Conservation (phyloP, 768 basidiomycete genomes). For the Mycena haematopus region DNA sequence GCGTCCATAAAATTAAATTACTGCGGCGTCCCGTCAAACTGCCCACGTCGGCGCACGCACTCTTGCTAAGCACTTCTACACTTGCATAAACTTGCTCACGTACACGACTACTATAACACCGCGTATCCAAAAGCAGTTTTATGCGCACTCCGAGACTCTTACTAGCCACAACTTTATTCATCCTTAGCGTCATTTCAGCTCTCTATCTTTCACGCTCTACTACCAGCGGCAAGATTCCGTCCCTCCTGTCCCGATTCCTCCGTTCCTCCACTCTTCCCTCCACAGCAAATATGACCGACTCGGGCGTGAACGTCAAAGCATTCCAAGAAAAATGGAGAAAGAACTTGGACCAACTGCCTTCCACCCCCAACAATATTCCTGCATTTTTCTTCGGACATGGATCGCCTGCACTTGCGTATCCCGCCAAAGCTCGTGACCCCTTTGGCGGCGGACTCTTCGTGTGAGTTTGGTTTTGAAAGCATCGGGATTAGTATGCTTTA, state of each 20-base stretch:
- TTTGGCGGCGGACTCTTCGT: slow-evolving; percentile 30
- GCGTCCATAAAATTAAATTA: too few species aligned
- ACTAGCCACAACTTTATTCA: slow-evolving; percentile 4
- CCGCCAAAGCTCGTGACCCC: slow-evolving; percentile 29
- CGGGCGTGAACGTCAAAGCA: neutral
- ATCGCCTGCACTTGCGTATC: slow-evolving; percentile 57
- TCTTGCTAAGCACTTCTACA: too few species aligned
- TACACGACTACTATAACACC: too few species aligned
- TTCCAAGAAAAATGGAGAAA: slow-evolving; percentile 53
- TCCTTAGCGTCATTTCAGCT: slow-evolving; percentile 4
- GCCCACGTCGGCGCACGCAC: too few species aligned
- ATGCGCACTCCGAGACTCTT: slow-evolving; percentile 9
- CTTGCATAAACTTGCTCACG: too few species aligned
- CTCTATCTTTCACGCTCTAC: neutral
- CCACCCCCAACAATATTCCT: slow-evolving; percentile 67
- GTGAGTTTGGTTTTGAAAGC: too few species aligned
- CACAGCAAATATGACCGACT: slow-evolving; percentile 12
- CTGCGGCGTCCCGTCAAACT: too few species aligned
- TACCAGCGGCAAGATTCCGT: neutral
- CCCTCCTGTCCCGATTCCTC: slow-evolving; percentile 30
- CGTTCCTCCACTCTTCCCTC: neutral
- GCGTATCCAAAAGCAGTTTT: neutral
- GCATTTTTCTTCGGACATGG: slow-evolving; percentile 82
- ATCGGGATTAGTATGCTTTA: too few species aligned
- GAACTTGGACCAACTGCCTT: slow-evolving; percentile 61